These are phyloP conservation scores for Climacium dendroides DNA, from an alignment of 225 moss, liverwort and hornwort genomes.

Conservation along the genomic window DNA sequence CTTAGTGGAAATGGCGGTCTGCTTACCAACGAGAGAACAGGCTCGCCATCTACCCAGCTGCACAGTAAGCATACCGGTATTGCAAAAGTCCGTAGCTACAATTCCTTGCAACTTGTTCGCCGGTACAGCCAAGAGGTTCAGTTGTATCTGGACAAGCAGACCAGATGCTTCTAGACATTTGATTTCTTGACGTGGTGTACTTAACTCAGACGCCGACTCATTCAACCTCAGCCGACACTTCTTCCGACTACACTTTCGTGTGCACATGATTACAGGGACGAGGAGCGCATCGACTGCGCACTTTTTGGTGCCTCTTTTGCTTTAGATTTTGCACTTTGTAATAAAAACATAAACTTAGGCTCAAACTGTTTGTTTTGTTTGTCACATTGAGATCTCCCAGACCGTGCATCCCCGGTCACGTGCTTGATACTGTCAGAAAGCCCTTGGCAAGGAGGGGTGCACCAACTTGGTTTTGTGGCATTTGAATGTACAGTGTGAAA, in stretches of 20 bases:
- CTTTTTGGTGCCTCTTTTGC: too few relatives aligned
- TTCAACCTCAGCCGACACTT: not conserved
- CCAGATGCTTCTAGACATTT: not conserved
- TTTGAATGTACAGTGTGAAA: too few relatives aligned
- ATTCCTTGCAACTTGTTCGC: not conserved
- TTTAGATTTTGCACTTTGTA: too few relatives aligned
- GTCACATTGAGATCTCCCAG: too few relatives aligned
- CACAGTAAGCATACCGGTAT: not conserved
- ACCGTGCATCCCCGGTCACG: too few relatives aligned
- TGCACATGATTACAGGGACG: not conserved
- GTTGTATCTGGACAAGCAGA: not conserved
- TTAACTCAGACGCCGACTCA: not conserved
- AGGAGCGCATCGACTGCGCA: not conserved
- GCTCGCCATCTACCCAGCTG: not conserved
- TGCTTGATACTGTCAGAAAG: too few relatives aligned
- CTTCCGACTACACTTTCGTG: not conserved
- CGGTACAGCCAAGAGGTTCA: not conserved
- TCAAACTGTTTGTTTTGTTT: too few relatives aligned
- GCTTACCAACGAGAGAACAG: not conserved
- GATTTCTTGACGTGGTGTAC: not conserved
- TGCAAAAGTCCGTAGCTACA: not conserved
- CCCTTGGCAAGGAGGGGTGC: too few relatives aligned
- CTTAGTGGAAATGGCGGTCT: not conserved
- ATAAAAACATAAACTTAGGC: too few relatives aligned
- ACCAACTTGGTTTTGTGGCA: too few relatives aligned